A percentile compares a stretch with the other conserved stretches of the same genome.
Conservation (phyloP, 2,329 filamentous ascomycete genomes). For the Alternaria gaisen region DNA sequence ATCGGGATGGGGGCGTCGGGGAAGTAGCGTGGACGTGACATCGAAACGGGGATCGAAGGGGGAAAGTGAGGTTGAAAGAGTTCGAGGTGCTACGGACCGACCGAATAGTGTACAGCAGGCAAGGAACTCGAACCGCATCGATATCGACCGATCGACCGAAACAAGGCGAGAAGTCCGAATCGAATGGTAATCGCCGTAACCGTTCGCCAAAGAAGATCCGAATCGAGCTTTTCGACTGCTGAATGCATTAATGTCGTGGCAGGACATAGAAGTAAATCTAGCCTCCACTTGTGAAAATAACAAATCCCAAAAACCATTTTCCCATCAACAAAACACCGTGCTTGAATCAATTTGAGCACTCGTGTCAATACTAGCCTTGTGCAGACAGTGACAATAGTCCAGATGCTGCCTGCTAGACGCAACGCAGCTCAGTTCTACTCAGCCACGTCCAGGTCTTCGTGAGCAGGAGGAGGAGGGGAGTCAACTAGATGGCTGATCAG, state of each 20-base stretch:
- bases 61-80: slow-evolving; percentile 27
- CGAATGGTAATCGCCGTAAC: slow-evolving; percentile 48
- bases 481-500: slow-evolving; percentile 64
- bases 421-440: slow-evolving; percentile 62
- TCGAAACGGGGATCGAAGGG: slow-evolving; percentile 19
- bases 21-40: slow-evolving; percentile 15
- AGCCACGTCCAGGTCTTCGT: slow-evolving; percentile 95
- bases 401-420: slow-evolving; percentile 20
- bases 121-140: slow-evolving; percentile 43
- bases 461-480: slow-evolving; percentile 76
- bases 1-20: slow-evolving; percentile 19
- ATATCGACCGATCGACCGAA: slow-evolving; percentile 46
- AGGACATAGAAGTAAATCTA: slow-evolving; percentile 34
- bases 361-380: slow-evolving; percentile 28
- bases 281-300: slow-evolving; percentile 36
- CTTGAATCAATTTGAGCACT: slow-evolving; percentile 32
- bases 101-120: slow-evolving; percentile 50
- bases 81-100: slow-evolving; percentile 47
- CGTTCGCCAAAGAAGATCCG: slow-evolving; percentile 48
- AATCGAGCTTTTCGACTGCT: slow-evolving; percentile 45
- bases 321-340: slow-evolving; percentile 34
- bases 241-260: slow-evolving; percentile 47
- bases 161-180: slow-evolving; percentile 41
- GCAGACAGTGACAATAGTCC: slow-evolving; percentile 24
- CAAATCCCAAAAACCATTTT: slow-evolving; percentile 36